Base-by-base conservation (phyloP, 78 protist genomes). In the Speleostelium caveatum region DNA sequence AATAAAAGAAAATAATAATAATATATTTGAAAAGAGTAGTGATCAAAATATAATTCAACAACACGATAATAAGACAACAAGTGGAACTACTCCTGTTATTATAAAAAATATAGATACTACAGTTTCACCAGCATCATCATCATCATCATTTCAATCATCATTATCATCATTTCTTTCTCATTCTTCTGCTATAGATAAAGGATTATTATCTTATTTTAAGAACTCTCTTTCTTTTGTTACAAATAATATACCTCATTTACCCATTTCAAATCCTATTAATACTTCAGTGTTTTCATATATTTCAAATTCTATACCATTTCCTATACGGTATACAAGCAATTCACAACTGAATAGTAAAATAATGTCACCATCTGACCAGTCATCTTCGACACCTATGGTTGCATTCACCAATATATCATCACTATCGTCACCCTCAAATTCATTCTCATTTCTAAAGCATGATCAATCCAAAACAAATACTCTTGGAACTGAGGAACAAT, bases 141-240 rank as follows among this genome's bases (percentile, higher is more conserved):
- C n/a, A n/a, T n/a, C n/a, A n/a, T n/a, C n/a, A n/a, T 83, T 83
- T 60, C 53, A 42, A 38, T 60, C 91, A 58, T 69, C 77, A 42
- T 59, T 83, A 5, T 55, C 80, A 24, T 69, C 77, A 21, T 83
- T 83, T 36, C 66, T 83, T 51, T 55, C 73, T 16, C 67, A 61
- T 32, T 83, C 33, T 69, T n/a, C 45, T 16, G 45, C 55, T 16
- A 12, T 10, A 1, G 21, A 45, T 10, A 55, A n/a, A 12, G 32
- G 59, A 33, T 42, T 68, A n/a, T 39, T 69, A 7, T 61, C 72
- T 24, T 59, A 62, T 36, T 39, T 83, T 33, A 71, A 65, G 35
- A 69, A 33, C 59, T 83, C 91, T 59, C 41, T 83, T 28, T 69
- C 91, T 10, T 32, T 55, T 12, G 38, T 83, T 4, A 69, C 77